Evolutionary conservation across 164 flowering plant genomes (phyloP), one percentile per base, ranked within the genome.

Genomic region (Vitis cinerea): DNA sequence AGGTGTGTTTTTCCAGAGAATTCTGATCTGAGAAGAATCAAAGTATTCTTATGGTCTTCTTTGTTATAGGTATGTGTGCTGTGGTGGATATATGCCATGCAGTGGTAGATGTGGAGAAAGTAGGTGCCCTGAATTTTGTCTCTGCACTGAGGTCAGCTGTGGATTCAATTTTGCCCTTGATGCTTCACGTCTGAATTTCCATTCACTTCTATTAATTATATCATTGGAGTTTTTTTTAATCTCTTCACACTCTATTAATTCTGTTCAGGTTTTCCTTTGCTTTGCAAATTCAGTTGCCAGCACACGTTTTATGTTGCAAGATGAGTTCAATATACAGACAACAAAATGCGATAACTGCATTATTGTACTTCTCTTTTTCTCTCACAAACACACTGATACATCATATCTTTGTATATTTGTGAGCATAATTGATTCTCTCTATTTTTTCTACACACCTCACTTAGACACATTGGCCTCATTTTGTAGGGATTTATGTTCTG

Each of bases 271-370:
- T 61, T 67, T 82, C 68, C 75, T 73, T 3, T 90, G 92, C 83
- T 88, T 90, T 72, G 79, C 78, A 59, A 88, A 80, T 64, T 90
- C 95, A 3, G 95, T 88, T 59, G 90, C 88, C 44, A 84, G 92
- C 49, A 88, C 95, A 1, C 91, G 95, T 51, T 90, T 88, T 72
- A 55, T 90, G 76, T 72, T 90, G 84, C 94, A 87, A 81, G 95
- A 90, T 73, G 91, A 90, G 72, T 90, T 90, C 86, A 87, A 84
- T 72, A 88, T 90, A 72, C 90, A 84, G 73, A 88, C 91, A 63
- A 88, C 92, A 15, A 69, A 84, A 59, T 90, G 95, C 60, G 95
- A 90, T 65, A 87, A 88, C 79, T 88, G 92, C 88, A 88, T 90
- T 17, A 86, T 90, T 75, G 92, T 90, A 88, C 56, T 31, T 75